Evolutionary conservation across 2,329 filamentous ascomycete genomes (phyloP).

Genomic region (Sporothrix sp.): DNA sequence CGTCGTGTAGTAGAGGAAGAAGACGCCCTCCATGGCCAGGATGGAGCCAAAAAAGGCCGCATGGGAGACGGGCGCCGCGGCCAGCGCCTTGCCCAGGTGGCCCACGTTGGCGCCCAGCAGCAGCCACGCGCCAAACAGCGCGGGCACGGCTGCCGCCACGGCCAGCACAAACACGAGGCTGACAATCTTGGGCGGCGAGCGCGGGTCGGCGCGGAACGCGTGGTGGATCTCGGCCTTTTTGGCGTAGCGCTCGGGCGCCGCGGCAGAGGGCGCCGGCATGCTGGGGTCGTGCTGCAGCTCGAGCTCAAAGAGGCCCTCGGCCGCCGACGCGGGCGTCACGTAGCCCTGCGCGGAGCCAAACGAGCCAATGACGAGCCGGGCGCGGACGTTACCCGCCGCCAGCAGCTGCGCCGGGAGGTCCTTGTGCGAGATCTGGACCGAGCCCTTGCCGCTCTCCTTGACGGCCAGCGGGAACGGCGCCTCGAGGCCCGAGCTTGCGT

Average conservation of each 20-base stretch:
- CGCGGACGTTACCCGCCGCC: slow-evolving; percentile 56
- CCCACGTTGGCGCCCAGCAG: slow-evolving; percentile 72
- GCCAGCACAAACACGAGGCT: slow-evolving; percentile 67
- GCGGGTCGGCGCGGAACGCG: slow-evolving; percentile 71
- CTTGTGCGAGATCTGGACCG: slow-evolving; percentile 76
- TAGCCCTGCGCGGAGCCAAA: slow-evolving; percentile 67
- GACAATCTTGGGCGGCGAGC: slow-evolving; percentile 70
- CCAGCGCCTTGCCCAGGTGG: slow-evolving; percentile 66
- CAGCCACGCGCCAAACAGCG: slow-evolving; percentile 60
- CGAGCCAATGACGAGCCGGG: slow-evolving; percentile 75
- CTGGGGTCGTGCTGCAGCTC: slow-evolving; percentile 54
- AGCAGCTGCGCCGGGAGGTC: slow-evolving; percentile 82
- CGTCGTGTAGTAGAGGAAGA: slow-evolving; percentile 85
- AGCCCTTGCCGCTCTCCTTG: slow-evolving; percentile 81
- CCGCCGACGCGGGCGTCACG: slow-evolving; percentile 33
- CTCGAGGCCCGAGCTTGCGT: slow-evolving; percentile 67
- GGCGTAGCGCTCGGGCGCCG: slow-evolving; percentile 70
- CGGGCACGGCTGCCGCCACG: slow-evolving; percentile 63
- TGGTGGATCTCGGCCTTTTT: slow-evolving; percentile 81
- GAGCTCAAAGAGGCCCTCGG: slow-evolving; percentile 57
- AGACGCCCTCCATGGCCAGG: slow-evolving; percentile 77
- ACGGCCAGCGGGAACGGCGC: slow-evolving; percentile 75
- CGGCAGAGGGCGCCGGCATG: slow-evolving; percentile 45
- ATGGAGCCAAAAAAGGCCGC: slow-evolving; percentile 79
- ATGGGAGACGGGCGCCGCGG: slow-evolving; percentile 70